Base-by-base conservation (phyloP, 2,329 filamentous ascomycete species). In the Sclerotinia nivalis region DNA sequence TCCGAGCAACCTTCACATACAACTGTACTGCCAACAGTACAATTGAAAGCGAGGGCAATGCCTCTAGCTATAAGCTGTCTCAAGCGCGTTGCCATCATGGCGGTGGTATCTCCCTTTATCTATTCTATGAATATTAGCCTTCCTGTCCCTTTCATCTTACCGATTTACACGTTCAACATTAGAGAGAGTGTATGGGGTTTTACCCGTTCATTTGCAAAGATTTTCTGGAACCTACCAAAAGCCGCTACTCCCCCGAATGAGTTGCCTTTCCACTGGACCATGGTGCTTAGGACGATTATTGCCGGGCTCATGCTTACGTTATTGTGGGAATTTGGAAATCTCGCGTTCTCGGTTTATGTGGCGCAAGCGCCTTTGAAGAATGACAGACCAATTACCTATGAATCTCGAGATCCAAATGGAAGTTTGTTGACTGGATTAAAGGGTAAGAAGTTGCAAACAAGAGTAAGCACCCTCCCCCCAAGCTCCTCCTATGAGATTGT, bases 341-440 rank as follows among this genome's bases (percentile, higher is more conserved):
- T 87, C 40, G 87, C 91, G 37, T 97, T 97, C 78, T 90, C 91
- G 7, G 81, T 89, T n/a, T 93, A 93, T 79, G 87, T 97, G 77
- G 88, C 89, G 37, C 90, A 91, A 78, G 88, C 91, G 75, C 95
- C 95, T 0, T 79, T 97, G 68, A 97, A 97, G 82, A 92, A 92
- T 74, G 90, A 87, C n/a, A 87, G 90, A 76, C 93, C 94, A 5
- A 86, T 98, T 69, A 97, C 93, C 0, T 86, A 87, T 25, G 92
- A 95, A 74, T 92, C 93, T 22, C 96, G 92, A 77, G 94, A 97
- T 79, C 93, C 95, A 0, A 98, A 97, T 76, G 93, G 93, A 49
- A 97, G 92, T 78, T 84, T 98, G 40, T 80, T 98, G 62, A 93
- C 89, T 69, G 95, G 95, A 0, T 80, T 98, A 59, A 94, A 90